Conservation (phyloP, 2,329 filamentous ascomycete species). For the Phaeosphaeriaceae sp. region DNA sequence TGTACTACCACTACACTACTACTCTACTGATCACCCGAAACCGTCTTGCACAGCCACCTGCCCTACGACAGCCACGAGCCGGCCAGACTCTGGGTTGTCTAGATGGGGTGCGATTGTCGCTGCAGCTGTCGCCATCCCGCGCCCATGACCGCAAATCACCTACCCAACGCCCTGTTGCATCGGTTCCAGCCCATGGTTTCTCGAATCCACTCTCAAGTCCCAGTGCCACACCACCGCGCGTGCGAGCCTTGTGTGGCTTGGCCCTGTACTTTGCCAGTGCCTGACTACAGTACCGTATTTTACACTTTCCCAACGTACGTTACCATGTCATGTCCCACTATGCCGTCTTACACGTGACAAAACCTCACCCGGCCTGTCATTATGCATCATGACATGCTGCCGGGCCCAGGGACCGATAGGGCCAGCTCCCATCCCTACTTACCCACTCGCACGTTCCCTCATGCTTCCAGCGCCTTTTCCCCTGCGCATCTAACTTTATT, state of each 20-base stretch:
- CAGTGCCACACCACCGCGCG: constrained; percentile 26
- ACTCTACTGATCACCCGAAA: constrained; percentile 26
- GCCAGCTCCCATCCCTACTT: constrained; percentile 12
- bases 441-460: constrained; percentile 24
- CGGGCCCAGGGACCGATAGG: constrained; percentile 9
- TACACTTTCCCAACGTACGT: constrained; percentile 8
- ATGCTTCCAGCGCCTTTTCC: constrained; percentile 30
- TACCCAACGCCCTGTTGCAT: constrained; percentile 18
- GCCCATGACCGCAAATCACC: constrained; percentile 19
- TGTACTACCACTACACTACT: no score
- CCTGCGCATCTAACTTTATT: constrained; percentile 26
- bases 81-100: constrained; percentile 31
- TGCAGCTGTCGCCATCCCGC: constrained; percentile 39
- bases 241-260: constrained; percentile 35
- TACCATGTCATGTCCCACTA: constrained; percentile 6
- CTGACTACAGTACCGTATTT: constrained; percentile 28
- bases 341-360: constrained; percentile 15
- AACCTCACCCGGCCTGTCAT: constrained; percentile 29
- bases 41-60: constrained; percentile 44
- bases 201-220: constrained; percentile 39
- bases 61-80: constrained; percentile 37
- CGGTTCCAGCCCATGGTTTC: constrained; percentile 40
- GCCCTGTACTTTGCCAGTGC: neutral
- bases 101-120: constrained; percentile 41
- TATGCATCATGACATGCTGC: constrained; percentile 43